These are phyloP conservation scores for Diaporthe velutina DNA, from an alignment of 2,329 filamentous ascomycete genomes.

Conservation along the genomic window DNA sequence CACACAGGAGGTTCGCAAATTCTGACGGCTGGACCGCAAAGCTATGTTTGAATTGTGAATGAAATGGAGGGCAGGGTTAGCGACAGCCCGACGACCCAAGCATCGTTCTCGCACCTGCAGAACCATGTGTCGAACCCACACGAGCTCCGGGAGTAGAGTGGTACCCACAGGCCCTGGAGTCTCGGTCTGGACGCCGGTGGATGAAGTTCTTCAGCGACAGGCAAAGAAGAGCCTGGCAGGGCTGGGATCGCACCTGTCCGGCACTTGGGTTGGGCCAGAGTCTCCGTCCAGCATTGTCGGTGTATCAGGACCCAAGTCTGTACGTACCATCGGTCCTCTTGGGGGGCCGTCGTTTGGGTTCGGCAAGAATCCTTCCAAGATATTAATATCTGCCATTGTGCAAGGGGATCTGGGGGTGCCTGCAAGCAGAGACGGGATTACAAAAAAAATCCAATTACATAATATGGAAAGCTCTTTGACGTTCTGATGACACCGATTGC, in stretches of 20 bases:
- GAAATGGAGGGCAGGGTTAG: neutral
- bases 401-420: slow-evolving; percentile 15
- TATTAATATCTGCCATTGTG: slow-evolving; percentile 31
- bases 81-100: slow-evolving; percentile 5
- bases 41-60: neutral
- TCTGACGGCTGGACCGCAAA: neutral
- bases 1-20: neutral
- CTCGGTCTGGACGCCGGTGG: slow-evolving; percentile 27
- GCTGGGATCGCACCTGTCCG: slow-evolving; percentile 21
- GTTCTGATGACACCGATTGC: slow-evolving; percentile 9
- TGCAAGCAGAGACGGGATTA: neutral
- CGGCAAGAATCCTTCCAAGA: slow-evolving; percentile 13
- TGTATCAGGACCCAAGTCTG: slow-evolving; percentile 18
- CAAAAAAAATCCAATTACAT: slow-evolving; percentile 16
- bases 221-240: slow-evolving; percentile 1
- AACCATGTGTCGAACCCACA: slow-evolving; percentile 30
- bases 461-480: slow-evolving; percentile 31
- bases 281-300: slow-evolving; percentile 11
- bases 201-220: slow-evolving; percentile 28
- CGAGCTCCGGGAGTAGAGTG: slow-evolving; percentile 13
- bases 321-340: neutral
- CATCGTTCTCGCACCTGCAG: slow-evolving; percentile 27
- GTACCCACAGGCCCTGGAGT: slow-evolving; percentile 20
- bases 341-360: neutral
- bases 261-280: neutral